Conservation (phyloP, 306 rosid species). For the Geum urbanum region DNA sequence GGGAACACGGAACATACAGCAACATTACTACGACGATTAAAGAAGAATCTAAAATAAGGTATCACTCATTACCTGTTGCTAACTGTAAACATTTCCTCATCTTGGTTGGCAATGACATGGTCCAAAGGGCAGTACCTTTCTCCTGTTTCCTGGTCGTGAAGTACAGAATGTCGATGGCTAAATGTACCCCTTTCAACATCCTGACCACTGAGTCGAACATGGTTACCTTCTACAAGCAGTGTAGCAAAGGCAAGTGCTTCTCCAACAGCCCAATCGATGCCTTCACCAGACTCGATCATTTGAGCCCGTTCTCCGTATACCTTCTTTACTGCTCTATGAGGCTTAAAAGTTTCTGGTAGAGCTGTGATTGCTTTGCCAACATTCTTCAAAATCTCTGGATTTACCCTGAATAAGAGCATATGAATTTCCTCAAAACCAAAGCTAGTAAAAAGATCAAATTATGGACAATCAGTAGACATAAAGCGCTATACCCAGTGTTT, state of each 20-base stretch:
- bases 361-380: slow-evolving; percentile 87
- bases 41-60: slow-evolving; percentile 9
- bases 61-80: slow-evolving; percentile 78
- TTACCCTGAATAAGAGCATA: slow-evolving; percentile 49
- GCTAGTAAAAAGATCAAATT: not conserved
- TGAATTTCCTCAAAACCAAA: slow-evolving; percentile 11
- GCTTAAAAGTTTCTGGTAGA: slow-evolving; percentile 74
- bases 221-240: slow-evolving; percentile 87
- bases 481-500: slow-evolving; percentile 74
- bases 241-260: slow-evolving; percentile 99
- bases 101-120: slow-evolving; percentile 73
- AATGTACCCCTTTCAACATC: slow-evolving; percentile 98
- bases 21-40: not conserved
- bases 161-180: slow-evolving; percentile 90
- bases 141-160: slow-evolving; percentile 91
- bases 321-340: slow-evolving; percentile 88
- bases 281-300: slow-evolving; percentile 94
- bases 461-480: slow-evolving; percentile 9
- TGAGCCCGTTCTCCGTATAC: slow-evolving; percentile 78
- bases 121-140: slow-evolving; percentile 81
- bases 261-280: slow-evolving; percentile 90
- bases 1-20: not conserved
- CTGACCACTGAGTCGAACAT: slow-evolving; percentile 91
- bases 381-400: slow-evolving; percentile 89
- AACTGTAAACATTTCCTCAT: slow-evolving; percentile 90